Conservation (phyloP, 306 rosid species). For the Amphicarpaea edgeworthii region DNA sequence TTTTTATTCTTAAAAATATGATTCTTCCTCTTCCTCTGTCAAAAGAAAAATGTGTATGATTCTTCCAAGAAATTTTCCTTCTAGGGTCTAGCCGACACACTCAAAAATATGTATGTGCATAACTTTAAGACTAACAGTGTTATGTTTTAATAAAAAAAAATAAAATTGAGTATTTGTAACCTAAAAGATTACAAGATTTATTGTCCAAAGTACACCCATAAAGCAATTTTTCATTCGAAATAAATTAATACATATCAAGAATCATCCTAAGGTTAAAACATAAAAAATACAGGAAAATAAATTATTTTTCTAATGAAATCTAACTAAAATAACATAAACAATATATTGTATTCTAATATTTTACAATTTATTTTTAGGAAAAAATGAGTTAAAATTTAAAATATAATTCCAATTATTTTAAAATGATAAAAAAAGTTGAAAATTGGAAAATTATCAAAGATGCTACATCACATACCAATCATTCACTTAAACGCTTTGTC, state of each 20-base stretch:
- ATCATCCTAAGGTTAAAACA: not conserved
- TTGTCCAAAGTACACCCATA: no score
- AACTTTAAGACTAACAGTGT: no score
- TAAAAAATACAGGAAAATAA: not conserved
- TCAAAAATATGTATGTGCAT: no score
- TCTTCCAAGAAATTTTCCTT: not conserved
- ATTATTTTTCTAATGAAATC: not conserved
- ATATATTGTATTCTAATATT: not conserved
- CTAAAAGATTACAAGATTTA: no score
- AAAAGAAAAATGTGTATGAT: not conserved
- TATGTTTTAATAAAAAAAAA: no score
- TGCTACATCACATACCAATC: slow-evolving; percentile 32
- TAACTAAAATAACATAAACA: not conserved
- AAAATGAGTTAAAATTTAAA: not conserved
- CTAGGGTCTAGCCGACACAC: not conserved
- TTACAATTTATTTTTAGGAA: not conserved
- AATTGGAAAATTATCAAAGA: not conserved
- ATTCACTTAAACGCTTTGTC: not conserved
- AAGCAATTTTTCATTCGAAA: no score
- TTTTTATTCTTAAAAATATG: not conserved
- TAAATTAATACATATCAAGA: no score
- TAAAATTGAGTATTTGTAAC: no score
- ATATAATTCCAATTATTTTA: not conserved
- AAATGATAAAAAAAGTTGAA: not conserved
- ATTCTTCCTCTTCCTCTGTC: not conserved